Evolutionary conservation across 1,284 basidiomycete genomes (phyloP).

Genomic region (Marasmius oreades): DNA sequence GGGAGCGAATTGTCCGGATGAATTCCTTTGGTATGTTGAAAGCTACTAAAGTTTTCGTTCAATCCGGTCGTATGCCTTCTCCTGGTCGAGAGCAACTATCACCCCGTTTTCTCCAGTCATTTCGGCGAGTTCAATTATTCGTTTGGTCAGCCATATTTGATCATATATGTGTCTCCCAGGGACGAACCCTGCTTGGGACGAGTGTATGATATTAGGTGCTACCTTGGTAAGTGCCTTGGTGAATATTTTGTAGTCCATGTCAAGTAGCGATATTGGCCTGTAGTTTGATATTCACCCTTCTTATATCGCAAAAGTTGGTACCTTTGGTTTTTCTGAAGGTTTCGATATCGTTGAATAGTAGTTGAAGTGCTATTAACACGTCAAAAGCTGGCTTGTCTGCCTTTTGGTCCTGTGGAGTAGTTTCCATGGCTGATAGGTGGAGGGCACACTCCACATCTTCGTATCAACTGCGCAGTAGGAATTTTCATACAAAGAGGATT

Average conservation of each 20-base stretch:
- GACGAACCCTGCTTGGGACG: conserved; percentile 21
- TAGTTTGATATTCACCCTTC: conserved; percentile 16
- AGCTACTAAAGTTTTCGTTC: conserved; percentile 18
- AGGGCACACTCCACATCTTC: too few relatives aligned
- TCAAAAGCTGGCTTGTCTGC: too few relatives aligned
- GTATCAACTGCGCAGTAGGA: too few relatives aligned
- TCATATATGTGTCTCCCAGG: conserved; percentile 17
- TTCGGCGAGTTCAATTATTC: conserved; percentile 20
- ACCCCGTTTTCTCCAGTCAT: conserved; percentile 15
- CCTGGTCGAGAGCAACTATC: too few relatives aligned
- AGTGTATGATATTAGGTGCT: conserved; percentile 10
- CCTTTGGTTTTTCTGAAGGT: too few relatives aligned
- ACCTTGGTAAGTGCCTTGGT: conserved; percentile 11
- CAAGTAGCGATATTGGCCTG: conserved; percentile 12
- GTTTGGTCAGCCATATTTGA: conserved; percentile 15
- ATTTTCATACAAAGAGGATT: too few relatives aligned
- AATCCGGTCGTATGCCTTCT: too few relatives aligned
- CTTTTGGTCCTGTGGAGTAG: too few relatives aligned
- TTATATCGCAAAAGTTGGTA: too few relatives aligned
- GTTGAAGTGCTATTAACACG: too few relatives aligned
- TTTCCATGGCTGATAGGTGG: too few relatives aligned
- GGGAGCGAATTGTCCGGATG: conserved; percentile 10
- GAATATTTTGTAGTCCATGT: conserved; percentile 16
- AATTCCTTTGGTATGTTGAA: conserved; percentile 15
- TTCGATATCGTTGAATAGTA: too few relatives aligned